These are phyloP conservation scores for Perkinsus marinus DNA, from an alignment of 169 alveolate species.

Conservation along the genomic window DNA sequence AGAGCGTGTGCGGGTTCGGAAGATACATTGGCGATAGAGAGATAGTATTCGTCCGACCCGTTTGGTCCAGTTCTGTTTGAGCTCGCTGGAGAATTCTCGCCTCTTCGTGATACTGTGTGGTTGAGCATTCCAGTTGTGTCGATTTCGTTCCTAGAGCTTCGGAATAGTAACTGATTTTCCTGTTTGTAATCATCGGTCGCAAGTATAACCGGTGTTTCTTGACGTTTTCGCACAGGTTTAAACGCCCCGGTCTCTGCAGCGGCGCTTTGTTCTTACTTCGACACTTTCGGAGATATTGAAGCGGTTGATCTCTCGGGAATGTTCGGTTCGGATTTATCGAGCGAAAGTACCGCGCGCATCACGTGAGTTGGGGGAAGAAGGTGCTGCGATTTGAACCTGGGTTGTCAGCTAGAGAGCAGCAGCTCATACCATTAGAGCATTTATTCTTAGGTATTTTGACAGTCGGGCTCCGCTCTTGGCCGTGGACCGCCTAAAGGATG, in stretches of 20 bases:
- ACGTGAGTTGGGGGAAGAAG: background rate
- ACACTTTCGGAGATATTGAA: background rate
- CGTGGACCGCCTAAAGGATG: background rate
- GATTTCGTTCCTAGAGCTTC: too few species aligned
- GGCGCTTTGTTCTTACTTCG: background rate
- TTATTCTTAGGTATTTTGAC: background rate
- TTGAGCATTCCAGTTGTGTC: too few species aligned
- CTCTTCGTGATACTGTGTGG: too few species aligned
- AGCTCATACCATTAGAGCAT: background rate
- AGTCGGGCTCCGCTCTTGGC: background rate
- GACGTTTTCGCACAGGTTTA: background rate
- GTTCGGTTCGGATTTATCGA: background rate
- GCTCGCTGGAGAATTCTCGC: too few species aligned
- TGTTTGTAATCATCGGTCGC: too few species aligned
- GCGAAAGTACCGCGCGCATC: background rate
- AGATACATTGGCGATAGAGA: too few species aligned
- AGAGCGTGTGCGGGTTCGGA: too few species aligned
- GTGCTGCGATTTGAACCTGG: background rate
- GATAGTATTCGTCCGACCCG: too few species aligned
- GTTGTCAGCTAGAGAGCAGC: background rate
- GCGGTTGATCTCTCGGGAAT: background rate
- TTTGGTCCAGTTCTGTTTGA: too few species aligned
- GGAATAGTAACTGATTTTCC: too few species aligned
- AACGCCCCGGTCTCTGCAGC: background rate
- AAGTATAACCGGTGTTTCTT: too few species aligned